Evolutionary conservation across 805 yeast species (phyloP).

Genomic region (Hanseniaspora clermontiae): DNA sequence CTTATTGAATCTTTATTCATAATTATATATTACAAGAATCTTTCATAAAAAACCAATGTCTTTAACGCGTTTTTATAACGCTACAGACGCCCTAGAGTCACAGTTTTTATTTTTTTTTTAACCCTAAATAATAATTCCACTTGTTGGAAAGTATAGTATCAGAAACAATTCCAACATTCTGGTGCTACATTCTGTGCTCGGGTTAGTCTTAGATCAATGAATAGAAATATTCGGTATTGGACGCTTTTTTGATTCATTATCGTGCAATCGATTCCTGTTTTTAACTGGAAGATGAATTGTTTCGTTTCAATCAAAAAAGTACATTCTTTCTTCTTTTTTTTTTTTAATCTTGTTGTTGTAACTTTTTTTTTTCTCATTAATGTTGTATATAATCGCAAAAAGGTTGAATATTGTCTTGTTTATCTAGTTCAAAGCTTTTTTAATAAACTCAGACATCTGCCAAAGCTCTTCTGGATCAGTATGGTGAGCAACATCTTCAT

Average conservation of each 20-base stretch:
- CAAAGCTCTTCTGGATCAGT: slow-evolving; percentile 53
- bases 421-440: slow-evolving; percentile 16
- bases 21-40: too few species aligned
- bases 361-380: slow-evolving; percentile 10
- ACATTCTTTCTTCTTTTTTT: not conserved
- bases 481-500: slow-evolving; percentile 56
- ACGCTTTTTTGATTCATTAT: slow-evolving; percentile 6
- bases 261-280: slow-evolving; percentile 3
- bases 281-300: slow-evolving; percentile 1
- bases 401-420: not conserved
- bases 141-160: slow-evolving; percentile 11
- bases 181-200: slow-evolving; percentile 60
- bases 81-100: slow-evolving; percentile 67
- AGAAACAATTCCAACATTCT: slow-evolving; percentile 18
- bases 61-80: slow-evolving; percentile 21
- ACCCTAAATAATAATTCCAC: slow-evolving; percentile 12
- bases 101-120: slow-evolving; percentile 26
- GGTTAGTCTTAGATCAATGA: slow-evolving; percentile 72
- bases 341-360: not conserved
- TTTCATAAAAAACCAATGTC: slow-evolving; percentile 36
- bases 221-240: slow-evolving; percentile 16
- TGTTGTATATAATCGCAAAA: not conserved
- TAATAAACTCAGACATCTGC: slow-evolving; percentile 40
- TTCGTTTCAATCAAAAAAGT: slow-evolving; percentile 12
- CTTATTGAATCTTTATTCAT: too few species aligned